These are phyloP conservation scores for Plantago major DNA, from an alignment of 257 asterid genomes.

Conservation along the genomic window DNA sequence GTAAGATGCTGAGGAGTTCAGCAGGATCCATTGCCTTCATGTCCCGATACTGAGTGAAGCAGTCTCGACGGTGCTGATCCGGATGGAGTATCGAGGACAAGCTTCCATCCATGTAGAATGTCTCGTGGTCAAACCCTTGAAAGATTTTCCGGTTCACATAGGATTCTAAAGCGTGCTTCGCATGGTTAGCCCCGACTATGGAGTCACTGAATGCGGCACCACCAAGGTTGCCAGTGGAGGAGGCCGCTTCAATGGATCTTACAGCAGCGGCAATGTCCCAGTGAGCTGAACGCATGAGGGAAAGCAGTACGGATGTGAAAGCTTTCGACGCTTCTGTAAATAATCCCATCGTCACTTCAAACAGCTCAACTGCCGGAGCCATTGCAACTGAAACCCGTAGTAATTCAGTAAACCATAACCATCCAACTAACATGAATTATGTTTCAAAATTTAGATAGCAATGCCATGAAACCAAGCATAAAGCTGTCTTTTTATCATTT, in stretches of 20 bases:
- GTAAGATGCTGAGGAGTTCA: conserved; percentile 81
- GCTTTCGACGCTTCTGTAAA: conserved; percentile 50
- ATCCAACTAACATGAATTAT: neutral
- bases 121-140: conserved; percentile 96
- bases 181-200: conserved; percentile 69
- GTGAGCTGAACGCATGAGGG: conserved; percentile 77
- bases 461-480: neutral
- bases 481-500: neutral
- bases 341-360: conserved; percentile 58
- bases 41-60: conserved; percentile 85
- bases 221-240: conserved; percentile 34
- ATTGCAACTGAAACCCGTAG: conserved; percentile 34
- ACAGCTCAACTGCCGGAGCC: conserved; percentile 71
- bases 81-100: conserved; percentile 79
- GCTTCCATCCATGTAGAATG: conserved; percentile 95
- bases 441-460: neutral
- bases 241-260: conserved; percentile 83
- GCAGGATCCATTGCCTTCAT: conserved; percentile 93
- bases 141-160: conserved; percentile 77
- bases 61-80: conserved; percentile 79
- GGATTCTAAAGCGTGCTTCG: conserved; percentile 79
- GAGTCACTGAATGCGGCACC: conserved; percentile 44
- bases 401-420: neutral
- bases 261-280: conserved; percentile 97
- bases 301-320: conserved; percentile 75